Conservation (phyloP, 192 early-diverging fungal species). For the Mortierella hygrophila region DNA sequence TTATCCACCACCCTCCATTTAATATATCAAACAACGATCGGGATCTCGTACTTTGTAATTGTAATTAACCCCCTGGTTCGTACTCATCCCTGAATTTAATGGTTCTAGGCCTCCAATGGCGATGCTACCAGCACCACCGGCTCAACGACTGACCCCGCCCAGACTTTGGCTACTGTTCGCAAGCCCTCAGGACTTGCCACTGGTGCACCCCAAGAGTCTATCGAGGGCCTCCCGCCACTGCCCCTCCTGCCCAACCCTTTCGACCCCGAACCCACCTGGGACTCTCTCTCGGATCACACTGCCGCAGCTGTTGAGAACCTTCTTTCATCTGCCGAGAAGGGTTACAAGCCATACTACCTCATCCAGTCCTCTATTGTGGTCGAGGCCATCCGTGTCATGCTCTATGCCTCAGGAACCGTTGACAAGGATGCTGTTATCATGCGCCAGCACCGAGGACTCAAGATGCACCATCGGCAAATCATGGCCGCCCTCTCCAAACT, state of each 20-base stretch:
- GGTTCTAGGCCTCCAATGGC: conserved; percentile 31
- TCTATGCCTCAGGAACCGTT: conserved; percentile 83
- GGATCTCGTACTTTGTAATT: not conserved
- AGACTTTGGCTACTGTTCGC: conserved; percentile 35
- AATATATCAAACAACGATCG: not conserved
- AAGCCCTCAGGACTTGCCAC: conserved; percentile 41
- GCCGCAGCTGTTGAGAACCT: conserved; percentile 66
- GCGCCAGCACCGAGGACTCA: conserved; percentile 72
- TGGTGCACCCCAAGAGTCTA: conserved; percentile 58
- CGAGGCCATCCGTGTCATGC: conserved; percentile 86
- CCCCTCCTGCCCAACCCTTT: conserved; percentile 47
- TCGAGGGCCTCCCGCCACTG: conserved; percentile 51
- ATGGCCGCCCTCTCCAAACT: conserved; percentile 88
- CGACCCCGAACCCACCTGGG: conserved; percentile 63
- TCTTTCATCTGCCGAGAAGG: conserved; percentile 62
- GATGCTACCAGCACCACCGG: conserved; percentile 45
- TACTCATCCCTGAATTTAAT: not conserved
- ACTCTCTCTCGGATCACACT: conserved; percentile 63
- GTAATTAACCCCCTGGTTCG: not conserved
- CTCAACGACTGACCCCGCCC: conserved; percentile 51
- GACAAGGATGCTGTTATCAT: conserved; percentile 76
- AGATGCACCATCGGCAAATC: conserved; percentile 80
- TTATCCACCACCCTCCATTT: not conserved
- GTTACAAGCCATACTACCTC: conserved; percentile 75
- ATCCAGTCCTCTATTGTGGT: conserved; percentile 71